A percentile compares a stretch with the other conserved stretches of the same genome.
Evolutionary conservation across 805 yeast genomes (phyloP).

Genomic region (Barnettozyma botsteinii): DNA sequence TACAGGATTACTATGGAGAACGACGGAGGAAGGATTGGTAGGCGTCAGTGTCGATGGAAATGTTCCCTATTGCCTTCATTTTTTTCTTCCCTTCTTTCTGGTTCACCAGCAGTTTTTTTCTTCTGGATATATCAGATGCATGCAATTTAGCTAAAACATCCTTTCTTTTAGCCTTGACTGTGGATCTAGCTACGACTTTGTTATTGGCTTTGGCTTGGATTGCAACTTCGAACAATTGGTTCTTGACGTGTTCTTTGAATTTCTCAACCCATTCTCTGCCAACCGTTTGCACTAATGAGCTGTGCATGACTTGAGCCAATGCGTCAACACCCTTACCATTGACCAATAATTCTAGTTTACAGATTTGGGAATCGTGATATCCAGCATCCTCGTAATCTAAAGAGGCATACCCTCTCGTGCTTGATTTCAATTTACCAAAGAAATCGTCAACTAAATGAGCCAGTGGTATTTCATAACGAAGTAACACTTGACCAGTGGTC

Average conservation of each 20-base stretch:
- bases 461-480: constrained; percentile 78
- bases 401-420: constrained; percentile 89
- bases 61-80: constrained; percentile 74
- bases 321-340: constrained; percentile 92
- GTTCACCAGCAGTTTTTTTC: constrained; percentile 78
- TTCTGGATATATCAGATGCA: constrained; percentile 87
- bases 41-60: constrained; percentile 76
- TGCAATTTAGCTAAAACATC: constrained; percentile 93
- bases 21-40: constrained; percentile 72
- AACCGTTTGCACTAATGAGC: constrained; percentile 60
- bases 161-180: constrained; percentile 87
- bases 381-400: constrained; percentile 94
- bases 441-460: constrained; percentile 92
- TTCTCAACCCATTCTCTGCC: constrained; percentile 81
- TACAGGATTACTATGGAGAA: neutral
- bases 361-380: constrained; percentile 70
- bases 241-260: constrained; percentile 71
- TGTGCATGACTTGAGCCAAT: constrained; percentile 83
- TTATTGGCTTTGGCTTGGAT: constrained; percentile 84
- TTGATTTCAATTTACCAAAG: constrained; percentile 87
- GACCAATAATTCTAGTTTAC: constrained; percentile 81
- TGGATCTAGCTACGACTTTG: constrained; percentile 83
- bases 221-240: constrained; percentile 86
- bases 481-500: constrained; percentile 71
- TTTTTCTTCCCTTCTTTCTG: constrained; percentile 93